phyloP scores from a whole-genome alignment of 495 filamentous ascomycete genomes.

The Xylaria bambusicola region DNA sequence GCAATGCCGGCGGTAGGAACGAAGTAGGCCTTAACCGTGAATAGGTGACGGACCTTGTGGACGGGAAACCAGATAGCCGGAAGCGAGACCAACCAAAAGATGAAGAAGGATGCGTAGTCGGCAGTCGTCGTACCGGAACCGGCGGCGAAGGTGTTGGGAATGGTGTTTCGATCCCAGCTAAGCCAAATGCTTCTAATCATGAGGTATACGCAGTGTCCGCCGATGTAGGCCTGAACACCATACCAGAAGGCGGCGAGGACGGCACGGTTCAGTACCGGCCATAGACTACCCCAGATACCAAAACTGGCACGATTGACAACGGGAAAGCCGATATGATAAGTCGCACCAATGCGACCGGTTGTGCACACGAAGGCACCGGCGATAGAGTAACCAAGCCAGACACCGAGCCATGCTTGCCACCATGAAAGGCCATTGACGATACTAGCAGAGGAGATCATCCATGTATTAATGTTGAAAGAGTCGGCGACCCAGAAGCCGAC shows the following conservation, averaged over 20 bases:
- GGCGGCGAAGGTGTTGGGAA: constrained; percentile 68
- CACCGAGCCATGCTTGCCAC: constrained; percentile 95
- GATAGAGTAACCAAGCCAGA: constrained; percentile 83
- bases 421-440: constrained; percentile 73
- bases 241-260: constrained; percentile 90
- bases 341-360: constrained; percentile 86
- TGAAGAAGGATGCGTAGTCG: constrained; percentile 76
- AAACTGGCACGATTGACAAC: constrained; percentile 75
- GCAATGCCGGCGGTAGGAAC: constrained; percentile 81
- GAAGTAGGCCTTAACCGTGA: constrained; percentile 86
- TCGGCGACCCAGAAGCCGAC: constrained; percentile 92
- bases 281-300: constrained; percentile 84
- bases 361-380: constrained; percentile 71
- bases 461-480: constrained; percentile 96
- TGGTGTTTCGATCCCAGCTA: constrained; percentile 49
- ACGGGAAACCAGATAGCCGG: constrained; percentile 85
- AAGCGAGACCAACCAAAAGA: constrained; percentile 81
- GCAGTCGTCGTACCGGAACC: constrained; percentile 73
- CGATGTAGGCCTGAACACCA: constrained; percentile 84
- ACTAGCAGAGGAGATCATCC: constrained; percentile 95
- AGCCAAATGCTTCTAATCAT: constrained; percentile 85
- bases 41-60: constrained; percentile 78
- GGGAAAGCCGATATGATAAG: constrained; percentile 86
- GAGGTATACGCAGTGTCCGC: constrained; percentile 76
- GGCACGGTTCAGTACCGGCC: constrained; percentile 89